These are phyloP conservation scores for Candida pseudofarinosa DNA, from an alignment of 805 yeast genomes.

Conservation along the genomic window DNA sequence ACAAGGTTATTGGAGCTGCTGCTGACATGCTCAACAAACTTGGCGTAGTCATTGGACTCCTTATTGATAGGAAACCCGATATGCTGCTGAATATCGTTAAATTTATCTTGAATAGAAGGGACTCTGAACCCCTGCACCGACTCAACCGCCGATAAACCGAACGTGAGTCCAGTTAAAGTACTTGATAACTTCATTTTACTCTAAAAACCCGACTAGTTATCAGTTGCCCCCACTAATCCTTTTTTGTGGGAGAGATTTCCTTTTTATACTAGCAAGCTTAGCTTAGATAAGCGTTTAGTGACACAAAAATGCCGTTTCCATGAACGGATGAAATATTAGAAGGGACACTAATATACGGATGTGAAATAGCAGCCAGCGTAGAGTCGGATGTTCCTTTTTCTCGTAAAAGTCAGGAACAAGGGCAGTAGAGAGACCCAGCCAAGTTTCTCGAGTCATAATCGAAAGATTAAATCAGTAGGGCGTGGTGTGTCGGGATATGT, in stretches of 20 bases:
- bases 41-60: conserved; percentile 4
- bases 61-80: conserved; percentile 6
- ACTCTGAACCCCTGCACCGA: conserved; percentile 20
- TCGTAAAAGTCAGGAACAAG: too few relatives aligned
- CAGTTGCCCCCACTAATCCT: background rate
- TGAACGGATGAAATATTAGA: background rate
- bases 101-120: conserved; percentile 13
- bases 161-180: conserved; percentile 13
- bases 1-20: conserved; percentile 29
- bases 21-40: conserved; percentile 7
- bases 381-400: too few relatives aligned
- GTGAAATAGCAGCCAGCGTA: too few relatives aligned
- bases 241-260: background rate
- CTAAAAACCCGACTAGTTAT: background rate
- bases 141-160: conserved; percentile 13
- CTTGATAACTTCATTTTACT: conserved; percentile 17
- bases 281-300: background rate
- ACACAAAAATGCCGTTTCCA: background rate
- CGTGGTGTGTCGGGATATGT: conserved; percentile 15
- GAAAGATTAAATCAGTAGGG: conserved; percentile 6
- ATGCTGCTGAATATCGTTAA: conserved; percentile 17
- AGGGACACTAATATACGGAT: too few relatives aligned
- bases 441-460: background rate
- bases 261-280: background rate
- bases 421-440: too few relatives aligned